phyloP scores from a whole-genome alignment of 2,329 filamentous ascomycete species.

The Didymella arachidicola region DNA sequence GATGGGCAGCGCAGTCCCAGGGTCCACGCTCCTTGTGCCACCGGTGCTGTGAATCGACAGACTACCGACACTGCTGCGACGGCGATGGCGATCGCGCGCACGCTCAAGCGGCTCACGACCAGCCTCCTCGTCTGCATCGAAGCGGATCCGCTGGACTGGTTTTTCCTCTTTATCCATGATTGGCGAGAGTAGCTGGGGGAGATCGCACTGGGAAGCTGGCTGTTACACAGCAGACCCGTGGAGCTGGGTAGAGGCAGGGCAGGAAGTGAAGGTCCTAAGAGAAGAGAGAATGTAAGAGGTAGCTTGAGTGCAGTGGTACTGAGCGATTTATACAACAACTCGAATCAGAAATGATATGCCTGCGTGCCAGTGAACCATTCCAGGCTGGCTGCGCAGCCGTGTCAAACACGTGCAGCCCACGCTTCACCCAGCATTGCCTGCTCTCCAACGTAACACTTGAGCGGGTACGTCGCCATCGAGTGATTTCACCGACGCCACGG shows the following conservation, averaged over 20 bases:
- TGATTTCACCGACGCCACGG: conserved; percentile 7
- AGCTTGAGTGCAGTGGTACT: conserved; percentile 4
- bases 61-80: conserved; percentile 48
- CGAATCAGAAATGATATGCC: conserved; percentile 11
- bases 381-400: conserved; percentile 7
- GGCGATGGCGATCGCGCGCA: conserved; percentile 31
- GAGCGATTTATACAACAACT: conserved; percentile 21
- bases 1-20: conserved; percentile 54
- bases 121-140: conserved; percentile 46
- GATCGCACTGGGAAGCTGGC: conserved; percentile 14
- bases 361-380: conserved; percentile 9
- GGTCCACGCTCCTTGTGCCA: conserved; percentile 51
- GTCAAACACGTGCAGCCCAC: conserved; percentile 10
- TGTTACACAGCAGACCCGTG: conserved; percentile 22
- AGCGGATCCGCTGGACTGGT: conserved; percentile 28
- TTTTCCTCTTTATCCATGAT: conserved; percentile 42
- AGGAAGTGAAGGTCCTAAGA: conserved; percentile 12
- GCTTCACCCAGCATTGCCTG: conserved; percentile 1
- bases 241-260: conserved; percentile 10
- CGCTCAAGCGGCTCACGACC: conserved; percentile 36
- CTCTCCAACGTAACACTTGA: neutral
- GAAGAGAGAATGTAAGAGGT: conserved; percentile 17
- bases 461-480: neutral
- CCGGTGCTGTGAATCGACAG: conserved; percentile 46
- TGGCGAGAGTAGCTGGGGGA: neutral